Evolutionary conservation across 805 yeast genomes (phyloP).

Genomic region (Candida suzukii): DNA sequence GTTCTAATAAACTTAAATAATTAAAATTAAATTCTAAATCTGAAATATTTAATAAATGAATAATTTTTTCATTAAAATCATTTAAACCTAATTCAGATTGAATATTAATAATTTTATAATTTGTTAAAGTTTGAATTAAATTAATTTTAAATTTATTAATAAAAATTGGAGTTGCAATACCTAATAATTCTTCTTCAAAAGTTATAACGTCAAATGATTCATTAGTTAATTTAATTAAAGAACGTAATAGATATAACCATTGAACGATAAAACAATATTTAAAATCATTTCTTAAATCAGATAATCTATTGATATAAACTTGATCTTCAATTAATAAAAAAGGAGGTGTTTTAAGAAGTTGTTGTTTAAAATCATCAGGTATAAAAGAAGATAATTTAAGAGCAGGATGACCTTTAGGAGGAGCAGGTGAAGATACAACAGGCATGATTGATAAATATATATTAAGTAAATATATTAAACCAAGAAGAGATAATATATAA

Average conservation of each 20-base stretch:
- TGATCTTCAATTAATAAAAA: slow-evolving; percentile 31
- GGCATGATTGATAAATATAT: not conserved
- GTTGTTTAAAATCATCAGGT: slow-evolving; percentile 28
- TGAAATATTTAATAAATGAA: slow-evolving; percentile 2
- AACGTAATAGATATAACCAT: slow-evolving; percentile 52
- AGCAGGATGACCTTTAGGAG: slow-evolving; percentile 22
- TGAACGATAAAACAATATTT: slow-evolving; percentile 36
- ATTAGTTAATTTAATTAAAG: slow-evolving; percentile 38
- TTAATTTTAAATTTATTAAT: slow-evolving; percentile 36
- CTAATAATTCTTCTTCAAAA: slow-evolving; percentile 56
- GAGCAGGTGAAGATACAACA: not conserved
- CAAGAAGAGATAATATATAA: too few relatives aligned
- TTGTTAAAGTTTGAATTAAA: slow-evolving; percentile 33
- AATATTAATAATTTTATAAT: slow-evolving; percentile 21
- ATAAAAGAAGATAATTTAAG: slow-evolving; percentile 19
- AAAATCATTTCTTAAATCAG: slow-evolving; percentile 28
- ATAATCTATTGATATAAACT: slow-evolving; percentile 22
- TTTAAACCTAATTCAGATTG: slow-evolving; percentile 9
- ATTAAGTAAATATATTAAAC: not conserved
- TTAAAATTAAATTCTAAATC: slow-evolving; percentile 27
- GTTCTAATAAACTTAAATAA: slow-evolving; percentile 34
- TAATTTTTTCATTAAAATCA: slow-evolving; percentile 21
- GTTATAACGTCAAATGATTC: slow-evolving; percentile 53
- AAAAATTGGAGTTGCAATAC: slow-evolving; percentile 34
- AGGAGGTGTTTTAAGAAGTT: slow-evolving; percentile 33